Base-by-base conservation (phyloP, 2,329 filamentous ascomycete genomes). In the Venturia effusa region DNA sequence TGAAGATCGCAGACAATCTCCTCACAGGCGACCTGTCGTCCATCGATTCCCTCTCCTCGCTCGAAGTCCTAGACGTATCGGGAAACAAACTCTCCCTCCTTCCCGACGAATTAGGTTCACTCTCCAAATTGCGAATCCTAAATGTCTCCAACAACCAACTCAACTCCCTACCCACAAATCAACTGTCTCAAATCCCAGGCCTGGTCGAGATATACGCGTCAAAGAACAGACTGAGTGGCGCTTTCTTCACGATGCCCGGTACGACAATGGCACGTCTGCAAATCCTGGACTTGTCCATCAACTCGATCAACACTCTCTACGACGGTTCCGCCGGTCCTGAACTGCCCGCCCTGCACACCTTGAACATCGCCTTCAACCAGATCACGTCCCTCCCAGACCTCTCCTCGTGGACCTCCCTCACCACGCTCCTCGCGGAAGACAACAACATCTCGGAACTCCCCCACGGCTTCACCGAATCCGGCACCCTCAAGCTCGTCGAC, bases 71-170 rank as follows among this genome's bases (percentile, higher is more conserved):
- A 10, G 92, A 97, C 67, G 71, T 97, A 10, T 89, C 90, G 67
- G 83, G 84, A 17, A 99, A 99, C 75, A 84, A 85, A 66, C 80
- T 99, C 24, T 85, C 87, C 8, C 80, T 81, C 1, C 78, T 99
- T 19, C 90, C 92, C 0, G 76, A 82, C 11, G 82, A 83, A 15
- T 72, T 97, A 1, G 81, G 81, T n/a, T 82, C 84, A 34, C 81
- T 97, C 67, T 77, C 79, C 2, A 83, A 83, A 30, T 81, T 99
- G 37, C 86, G 89, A 32, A 82, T 89, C 11, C 77, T 97, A 61
- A 93, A 96, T 70, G 73, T 97, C 27, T 85, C 87, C 64, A 85
- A 91, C 68, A 99, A 99, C 69, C 82, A 83, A 62, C 81, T 99
- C 34, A 84, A 83, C 60, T 80, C 81, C 1, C 72, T 97, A 15